These are phyloP conservation scores for Chaetothyriales sp. DNA, from an alignment of 2,329 filamentous ascomycete genomes.

Conservation along the genomic window DNA sequence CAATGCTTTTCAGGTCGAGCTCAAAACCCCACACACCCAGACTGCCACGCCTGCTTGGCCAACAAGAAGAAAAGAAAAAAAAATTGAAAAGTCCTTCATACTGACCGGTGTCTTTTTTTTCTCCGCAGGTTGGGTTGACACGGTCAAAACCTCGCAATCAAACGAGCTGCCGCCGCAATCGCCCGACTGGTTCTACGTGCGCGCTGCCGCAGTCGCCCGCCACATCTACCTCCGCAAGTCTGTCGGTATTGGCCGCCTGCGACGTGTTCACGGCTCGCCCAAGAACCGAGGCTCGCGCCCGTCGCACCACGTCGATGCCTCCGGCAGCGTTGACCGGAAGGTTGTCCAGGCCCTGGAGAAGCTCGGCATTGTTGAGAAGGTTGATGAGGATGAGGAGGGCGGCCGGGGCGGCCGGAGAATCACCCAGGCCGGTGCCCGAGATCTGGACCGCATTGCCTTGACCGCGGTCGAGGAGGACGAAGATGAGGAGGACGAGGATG, in stretches of 20 bases:
- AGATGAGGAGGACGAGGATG: slow-evolving; percentile 39
- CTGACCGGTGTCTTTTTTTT: slow-evolving; percentile 4
- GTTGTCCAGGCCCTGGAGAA: slow-evolving; percentile 95
- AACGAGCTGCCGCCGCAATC: slow-evolving; percentile 98
- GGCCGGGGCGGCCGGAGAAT: slow-evolving; percentile 97
- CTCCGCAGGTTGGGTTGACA: slow-evolving; percentile 81
- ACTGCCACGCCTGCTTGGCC: not conserved
- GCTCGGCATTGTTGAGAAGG: slow-evolving; percentile 89
- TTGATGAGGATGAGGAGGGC: slow-evolving; percentile 67
- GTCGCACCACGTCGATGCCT: slow-evolving; percentile 89
- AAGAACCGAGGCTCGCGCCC: slow-evolving; percentile 94
- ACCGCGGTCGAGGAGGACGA: slow-evolving; percentile 61
- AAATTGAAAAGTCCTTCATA: not conserved
- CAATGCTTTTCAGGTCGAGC: not conserved
- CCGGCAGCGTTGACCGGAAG: slow-evolving; percentile 92
- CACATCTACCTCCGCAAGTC: slow-evolving; percentile 99
- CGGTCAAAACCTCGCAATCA: slow-evolving; percentile 91
- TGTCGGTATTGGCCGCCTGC: slow-evolving; percentile 92
- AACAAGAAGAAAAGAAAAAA: not conserved
- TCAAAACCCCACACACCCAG: not conserved
- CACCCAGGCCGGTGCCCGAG: slow-evolving; percentile 94
- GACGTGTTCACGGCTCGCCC: slow-evolving; percentile 87
- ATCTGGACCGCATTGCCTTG: slow-evolving; percentile 90
- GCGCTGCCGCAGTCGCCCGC: slow-evolving; percentile 85
- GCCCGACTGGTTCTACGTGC: slow-evolving; percentile 87